Conservation (phyloP, 805 yeast genomes). For the Spencermartinsiella europaea region DNA sequence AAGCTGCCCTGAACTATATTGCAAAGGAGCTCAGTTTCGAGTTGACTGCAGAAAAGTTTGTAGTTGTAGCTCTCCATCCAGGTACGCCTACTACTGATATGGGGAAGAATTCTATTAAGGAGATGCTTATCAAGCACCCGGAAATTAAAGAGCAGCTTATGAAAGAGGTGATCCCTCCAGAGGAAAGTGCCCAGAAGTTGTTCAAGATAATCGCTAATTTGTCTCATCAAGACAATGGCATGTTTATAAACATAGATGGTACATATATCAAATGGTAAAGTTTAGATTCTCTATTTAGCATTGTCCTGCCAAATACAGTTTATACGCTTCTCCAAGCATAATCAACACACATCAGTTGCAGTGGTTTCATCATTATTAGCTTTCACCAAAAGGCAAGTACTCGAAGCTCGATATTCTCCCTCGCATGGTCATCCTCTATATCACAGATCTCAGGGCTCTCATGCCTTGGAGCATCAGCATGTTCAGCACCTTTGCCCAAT, state of each 20-base stretch:
- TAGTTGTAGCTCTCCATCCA: slow-evolving; percentile 35
- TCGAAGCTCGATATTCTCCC: too few relatives aligned
- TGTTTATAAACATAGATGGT: slow-evolving; percentile 15
- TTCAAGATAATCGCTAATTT: slow-evolving; percentile 18
- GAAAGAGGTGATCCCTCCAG: not conserved
- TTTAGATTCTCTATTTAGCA: not conserved
- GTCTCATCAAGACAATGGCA: slow-evolving; percentile 27
- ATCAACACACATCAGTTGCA: too few relatives aligned
- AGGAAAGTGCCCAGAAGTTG: not conserved
- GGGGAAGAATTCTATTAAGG: slow-evolving; percentile 15
- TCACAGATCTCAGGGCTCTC: too few relatives aligned
- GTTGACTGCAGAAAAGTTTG: slow-evolving; percentile 26
- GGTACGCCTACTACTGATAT: slow-evolving; percentile 39
- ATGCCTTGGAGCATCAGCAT: too few relatives aligned
- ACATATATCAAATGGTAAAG: slow-evolving; percentile 10
- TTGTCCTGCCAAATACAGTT: too few relatives aligned
- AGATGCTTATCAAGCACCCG: not conserved
- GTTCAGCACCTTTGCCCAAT: too few relatives aligned
- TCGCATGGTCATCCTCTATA: too few relatives aligned
- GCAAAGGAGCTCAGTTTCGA: slow-evolving; percentile 29
- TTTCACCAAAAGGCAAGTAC: too few relatives aligned
- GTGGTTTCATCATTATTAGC: too few relatives aligned
- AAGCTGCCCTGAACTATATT: slow-evolving; percentile 36
- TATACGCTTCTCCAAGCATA: too few relatives aligned
- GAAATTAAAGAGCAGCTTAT: not conserved